Conservation (phyloP, 805 yeast genomes). For the Kodamaea fukazawae region DNA sequence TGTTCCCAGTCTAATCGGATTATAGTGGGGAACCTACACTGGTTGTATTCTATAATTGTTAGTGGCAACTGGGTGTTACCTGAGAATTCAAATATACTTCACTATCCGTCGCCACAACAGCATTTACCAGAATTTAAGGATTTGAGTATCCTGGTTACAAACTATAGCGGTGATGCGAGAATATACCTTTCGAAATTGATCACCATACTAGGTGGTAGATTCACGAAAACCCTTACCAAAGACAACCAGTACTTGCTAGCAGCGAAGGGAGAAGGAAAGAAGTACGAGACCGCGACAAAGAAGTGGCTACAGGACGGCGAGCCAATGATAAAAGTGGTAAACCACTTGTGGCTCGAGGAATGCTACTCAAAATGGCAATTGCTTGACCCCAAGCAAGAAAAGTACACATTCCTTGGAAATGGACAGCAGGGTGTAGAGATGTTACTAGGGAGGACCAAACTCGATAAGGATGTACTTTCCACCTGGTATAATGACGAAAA, state of each 20-base stretch:
- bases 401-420: slow-evolving; percentile 49
- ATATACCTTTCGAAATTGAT: slow-evolving; percentile 64
- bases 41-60: slow-evolving; percentile 71
- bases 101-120: slow-evolving; percentile 60
- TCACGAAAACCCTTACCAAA: slow-evolving; percentile 62
- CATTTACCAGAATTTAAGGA: slow-evolving; percentile 54
- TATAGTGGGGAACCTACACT: slow-evolving; percentile 63
- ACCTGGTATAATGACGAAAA: slow-evolving; percentile 28
- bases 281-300: slow-evolving; percentile 63
- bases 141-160: slow-evolving; percentile 65
- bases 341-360: slow-evolving; percentile 88
- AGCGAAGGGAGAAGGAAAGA: slow-evolving; percentile 65
- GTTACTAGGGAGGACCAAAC: slow-evolving; percentile 52
- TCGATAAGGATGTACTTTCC: slow-evolving; percentile 41
- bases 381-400: slow-evolving; percentile 43
- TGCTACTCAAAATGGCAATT: slow-evolving; percentile 60
- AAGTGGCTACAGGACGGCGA: slow-evolving; percentile 50
- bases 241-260: slow-evolving; percentile 72
- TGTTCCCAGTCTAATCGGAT: slow-evolving; percentile 42
- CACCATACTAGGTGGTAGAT: slow-evolving; percentile 68
- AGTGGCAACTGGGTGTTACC: slow-evolving; percentile 58
- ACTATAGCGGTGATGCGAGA: slow-evolving; percentile 84
- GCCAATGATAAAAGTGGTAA: slow-evolving; percentile 51
- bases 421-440: slow-evolving; percentile 38
- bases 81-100: slow-evolving; percentile 50